These are phyloP conservation scores for Kwoniella sp. DNA, from an alignment of 768 basidiomycete genomes.

Conservation along the genomic window DNA sequence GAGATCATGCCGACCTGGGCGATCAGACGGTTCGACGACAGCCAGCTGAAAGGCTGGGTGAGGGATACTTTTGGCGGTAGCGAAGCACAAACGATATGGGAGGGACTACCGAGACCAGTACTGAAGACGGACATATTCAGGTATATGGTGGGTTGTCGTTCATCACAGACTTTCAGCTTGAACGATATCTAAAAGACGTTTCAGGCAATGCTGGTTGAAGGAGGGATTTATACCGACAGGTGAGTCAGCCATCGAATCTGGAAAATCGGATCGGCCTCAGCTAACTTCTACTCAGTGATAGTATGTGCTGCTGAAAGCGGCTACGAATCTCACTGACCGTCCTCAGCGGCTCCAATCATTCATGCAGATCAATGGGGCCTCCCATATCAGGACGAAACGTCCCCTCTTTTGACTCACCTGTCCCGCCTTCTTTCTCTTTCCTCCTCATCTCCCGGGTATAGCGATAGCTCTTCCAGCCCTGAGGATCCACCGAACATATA, in stretches of 20 bases:
- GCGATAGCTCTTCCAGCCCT: too few species aligned
- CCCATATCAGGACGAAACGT: slow-evolving; percentile 26
- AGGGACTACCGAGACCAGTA: slow-evolving; percentile 27
- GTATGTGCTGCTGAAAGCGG: neutral
- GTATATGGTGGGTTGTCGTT: slow-evolving; percentile 27
- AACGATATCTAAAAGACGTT: neutral
- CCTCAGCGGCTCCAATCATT: slow-evolving; percentile 31
- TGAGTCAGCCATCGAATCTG: too few species aligned
- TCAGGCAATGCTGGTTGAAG: slow-evolving; percentile 35
- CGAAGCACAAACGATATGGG: slow-evolving; percentile 31
- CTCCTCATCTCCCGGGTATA: slow-evolving; percentile 19
- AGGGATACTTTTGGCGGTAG: slow-evolving; percentile 27
- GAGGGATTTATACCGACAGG: slow-evolving; percentile 42
- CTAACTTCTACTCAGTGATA: slow-evolving; percentile 5
- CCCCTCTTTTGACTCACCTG: slow-evolving; percentile 29
- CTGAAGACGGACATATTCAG: slow-evolving; percentile 40
- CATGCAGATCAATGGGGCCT: slow-evolving; percentile 36
- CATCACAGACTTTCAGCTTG: neutral
- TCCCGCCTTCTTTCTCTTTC: slow-evolving; percentile 28
- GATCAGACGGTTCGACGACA: slow-evolving; percentile 35
- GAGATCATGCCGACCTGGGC: slow-evolving; percentile 38
- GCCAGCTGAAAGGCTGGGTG: slow-evolving; percentile 30
- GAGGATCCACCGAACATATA: too few species aligned
- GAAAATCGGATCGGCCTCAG: too few species aligned
- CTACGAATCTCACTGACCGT: neutral